Conservation (phyloP, 202 grass and related monocot genomes). For the Musa balbisiana region DNA sequence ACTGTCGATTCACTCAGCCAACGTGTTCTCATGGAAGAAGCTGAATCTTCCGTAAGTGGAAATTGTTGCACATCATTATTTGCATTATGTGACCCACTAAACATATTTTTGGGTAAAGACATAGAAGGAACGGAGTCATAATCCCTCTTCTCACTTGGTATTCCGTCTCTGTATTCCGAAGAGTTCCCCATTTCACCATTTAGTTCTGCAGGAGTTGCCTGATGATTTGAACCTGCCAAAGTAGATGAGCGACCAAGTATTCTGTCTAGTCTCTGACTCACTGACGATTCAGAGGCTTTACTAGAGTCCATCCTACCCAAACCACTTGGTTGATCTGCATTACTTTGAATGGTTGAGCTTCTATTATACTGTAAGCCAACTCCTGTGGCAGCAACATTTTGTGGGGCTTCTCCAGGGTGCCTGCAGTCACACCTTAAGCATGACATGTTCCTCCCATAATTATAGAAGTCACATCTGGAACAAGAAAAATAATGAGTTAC, state of each 20-base stretch:
- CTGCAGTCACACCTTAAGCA: constrained; percentile 89
- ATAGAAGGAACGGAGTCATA: constrained; percentile 58
- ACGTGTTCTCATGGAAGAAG: background rate
- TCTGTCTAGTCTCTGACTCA: constrained; percentile 77
- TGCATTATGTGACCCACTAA: constrained; percentile 41
- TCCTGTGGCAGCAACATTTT: constrained; percentile 10
- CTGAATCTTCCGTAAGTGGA: constrained; percentile 10
- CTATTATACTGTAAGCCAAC: constrained; percentile 21
- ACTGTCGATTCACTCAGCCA: background rate
- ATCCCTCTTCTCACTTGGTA: constrained; percentile 31
- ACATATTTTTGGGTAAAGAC: constrained; percentile 63
- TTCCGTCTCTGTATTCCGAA: background rate
- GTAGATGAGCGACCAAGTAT: constrained; percentile 55
- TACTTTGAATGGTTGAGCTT: constrained; percentile 28
- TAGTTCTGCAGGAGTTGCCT: constrained; percentile 17
- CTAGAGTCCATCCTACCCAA: constrained; percentile 14
- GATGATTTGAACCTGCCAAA: constrained; percentile 22
- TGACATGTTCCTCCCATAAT: constrained; percentile 78
- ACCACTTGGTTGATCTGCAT: constrained; percentile 1
- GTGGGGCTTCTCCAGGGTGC: constrained; percentile 32
- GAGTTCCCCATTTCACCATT: constrained; percentile 20
- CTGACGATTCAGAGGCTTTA: constrained; percentile 33
- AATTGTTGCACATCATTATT: constrained; percentile 20
- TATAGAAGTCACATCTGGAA: constrained; percentile 77
- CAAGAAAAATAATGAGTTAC: background rate